A percentile compares a stretch with the other conserved stretches of the same genome.
Conservation (phyloP, 495 filamentous ascomycete species). For the Massariosphaeria phaeospora region DNA sequence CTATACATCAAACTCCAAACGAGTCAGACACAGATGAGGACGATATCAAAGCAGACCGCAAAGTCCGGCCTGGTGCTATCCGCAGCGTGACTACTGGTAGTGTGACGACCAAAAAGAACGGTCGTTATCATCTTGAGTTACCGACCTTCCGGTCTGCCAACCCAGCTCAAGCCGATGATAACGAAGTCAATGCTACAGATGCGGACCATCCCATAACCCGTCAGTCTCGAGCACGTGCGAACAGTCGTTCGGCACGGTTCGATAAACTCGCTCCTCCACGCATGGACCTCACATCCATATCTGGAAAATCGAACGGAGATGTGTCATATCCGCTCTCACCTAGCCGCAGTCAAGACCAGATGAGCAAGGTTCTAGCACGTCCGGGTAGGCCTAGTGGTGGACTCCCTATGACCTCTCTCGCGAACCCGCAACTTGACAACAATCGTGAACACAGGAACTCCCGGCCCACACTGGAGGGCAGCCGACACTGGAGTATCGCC, state of each 20-base stretch:
- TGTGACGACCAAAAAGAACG: conserved; percentile 1
- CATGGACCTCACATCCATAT: conserved; percentile 53
- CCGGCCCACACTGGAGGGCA: conserved; percentile 37
- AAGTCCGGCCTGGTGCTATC: conserved; percentile 6
- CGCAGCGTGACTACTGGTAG: conserved; percentile 14
- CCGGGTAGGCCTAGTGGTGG: conserved; percentile 47
- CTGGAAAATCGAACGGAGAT: conserved; percentile 6
- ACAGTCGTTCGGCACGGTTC: conserved; percentile 34
- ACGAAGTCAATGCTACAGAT: conserved; percentile 9
- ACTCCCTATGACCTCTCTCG: conserved; percentile 37
- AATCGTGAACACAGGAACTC: conserved; percentile 9
- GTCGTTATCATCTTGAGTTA: conserved; percentile 24
- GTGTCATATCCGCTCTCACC: conserved; percentile 13
- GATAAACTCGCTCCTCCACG: conserved; percentile 57
- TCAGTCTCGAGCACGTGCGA: conserved; percentile 38
- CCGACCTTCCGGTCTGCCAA: conserved; percentile 28
- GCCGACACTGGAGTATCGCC: conserved; percentile 67
- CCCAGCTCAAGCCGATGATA: not conserved
- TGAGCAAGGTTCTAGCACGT: conserved; percentile 32
- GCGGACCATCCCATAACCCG: conserved; percentile 40
- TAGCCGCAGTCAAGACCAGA: conserved; percentile 2
- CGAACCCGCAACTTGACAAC: conserved; percentile 28
- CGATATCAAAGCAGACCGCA: not conserved
- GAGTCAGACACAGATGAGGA: conserved; percentile 28
- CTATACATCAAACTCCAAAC: not conserved